phyloP scores from a whole-genome alignment of 148 eudicot genomes.

The Heliosperma pusillum region DNA sequence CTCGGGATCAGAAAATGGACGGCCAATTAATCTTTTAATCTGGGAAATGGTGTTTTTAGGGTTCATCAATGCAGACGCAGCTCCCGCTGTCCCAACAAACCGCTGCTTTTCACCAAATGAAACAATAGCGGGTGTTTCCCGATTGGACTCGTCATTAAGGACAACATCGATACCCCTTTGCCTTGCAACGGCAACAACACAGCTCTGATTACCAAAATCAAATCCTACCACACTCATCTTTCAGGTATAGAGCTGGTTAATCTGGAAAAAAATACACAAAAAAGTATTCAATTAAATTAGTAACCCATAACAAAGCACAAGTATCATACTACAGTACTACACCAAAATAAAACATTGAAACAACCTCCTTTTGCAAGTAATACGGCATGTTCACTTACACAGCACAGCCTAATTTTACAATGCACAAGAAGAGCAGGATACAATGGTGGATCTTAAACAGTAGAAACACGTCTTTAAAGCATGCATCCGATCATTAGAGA shows the following conservation, averaged over 20 bases:
- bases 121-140: slow-evolving; percentile 89
- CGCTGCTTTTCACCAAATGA: slow-evolving; percentile 97
- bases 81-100: slow-evolving; percentile 93
- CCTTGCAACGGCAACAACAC: slow-evolving; percentile 96
- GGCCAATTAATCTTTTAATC: slow-evolving; percentile 78
- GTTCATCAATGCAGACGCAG: slow-evolving; percentile 91
- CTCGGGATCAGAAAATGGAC: slow-evolving; percentile 74
- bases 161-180: slow-evolving; percentile 97
- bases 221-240: slow-evolving; percentile 97
- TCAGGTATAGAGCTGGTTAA: neutral
- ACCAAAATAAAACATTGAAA: neutral
- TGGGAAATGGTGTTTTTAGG: slow-evolving; percentile 90
- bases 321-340: neutral
- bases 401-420: neutral
- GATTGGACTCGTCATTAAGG: slow-evolving; percentile 89
- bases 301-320: too few species aligned
- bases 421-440: neutral
- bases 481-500: neutral
- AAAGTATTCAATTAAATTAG: neutral
- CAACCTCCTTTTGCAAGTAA: neutral
- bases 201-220: slow-evolving; percentile 88
- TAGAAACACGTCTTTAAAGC: neutral
- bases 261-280: neutral
- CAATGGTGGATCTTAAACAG: neutral
- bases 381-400: neutral